Base-by-base conservation (phyloP, 768 basidiomycete genomes). In the Suillus plorans region DNA sequence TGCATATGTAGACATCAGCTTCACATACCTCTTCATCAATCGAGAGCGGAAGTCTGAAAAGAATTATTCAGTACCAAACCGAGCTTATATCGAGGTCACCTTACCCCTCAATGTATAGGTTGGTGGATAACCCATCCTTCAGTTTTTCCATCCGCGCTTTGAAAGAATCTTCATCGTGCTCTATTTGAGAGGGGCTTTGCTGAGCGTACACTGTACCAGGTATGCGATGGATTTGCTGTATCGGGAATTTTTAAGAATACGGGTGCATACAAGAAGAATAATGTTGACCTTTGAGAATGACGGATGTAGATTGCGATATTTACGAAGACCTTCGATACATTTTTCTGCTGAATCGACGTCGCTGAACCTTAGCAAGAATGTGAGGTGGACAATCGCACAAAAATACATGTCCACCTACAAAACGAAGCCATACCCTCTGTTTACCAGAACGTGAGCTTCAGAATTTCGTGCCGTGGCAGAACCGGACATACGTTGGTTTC, bases 81-180 rank as follows among this genome's bases (percentile, higher is more conserved):
- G 56, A 71, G 39, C 60, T 28, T 20, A 5, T 45, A n/a, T 9
- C 14, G 31, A 14, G 22, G 41, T 59, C 22, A 56, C 69, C 80
- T 62, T 63, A 86, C 80, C 91, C 90, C 76, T 94, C 91, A 74
- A 94, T 87, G 75, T 94, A 94, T 66, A 94, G 74, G 74, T 93
- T 92, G 20, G 90, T 92, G 61, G 90, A 91, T 18, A 71, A 72
- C 58, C 78, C 77, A 71, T 93, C 91, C 65, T 84, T 82, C 61
- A 92, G 77, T 64, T 83, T 85, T 71, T 91, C 91, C 91, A 93
- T 93, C 74, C 86, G 85, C n/a, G 83, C 78, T 75, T 91, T 92
- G 84, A 93, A 92, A 3, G 84, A 80, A 53, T 73, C 76, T 28
- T 71, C 74, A 42, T 80, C 76, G 4, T 68, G 71, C 47, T 74